Conservation (phyloP, 306 rosid genomes). For the Quercus dentata region DNA sequence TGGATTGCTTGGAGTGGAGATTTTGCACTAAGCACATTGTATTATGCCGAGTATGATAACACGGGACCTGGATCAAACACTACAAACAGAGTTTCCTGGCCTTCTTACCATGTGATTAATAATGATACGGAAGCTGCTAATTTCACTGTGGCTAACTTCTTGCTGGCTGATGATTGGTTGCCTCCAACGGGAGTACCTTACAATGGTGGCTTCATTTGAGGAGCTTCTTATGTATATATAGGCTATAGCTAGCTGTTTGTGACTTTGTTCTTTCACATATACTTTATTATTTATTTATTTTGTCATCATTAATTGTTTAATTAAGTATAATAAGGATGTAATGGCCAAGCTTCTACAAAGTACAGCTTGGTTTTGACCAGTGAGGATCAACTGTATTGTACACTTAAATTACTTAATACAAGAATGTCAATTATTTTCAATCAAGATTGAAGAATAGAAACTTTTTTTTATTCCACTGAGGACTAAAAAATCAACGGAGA, state of each 20-base stretch:
- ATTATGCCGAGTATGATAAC: slow-evolving; percentile 63
- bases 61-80: slow-evolving; percentile 64
- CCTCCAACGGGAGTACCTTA: slow-evolving; percentile 67
- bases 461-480: neutral
- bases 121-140: slow-evolving; percentile 49
- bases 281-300: neutral
- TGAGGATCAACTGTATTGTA: neutral
- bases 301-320: neutral
- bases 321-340: neutral
- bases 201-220: slow-evolving; percentile 30
- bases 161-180: slow-evolving; percentile 55
- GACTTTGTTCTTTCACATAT: neutral
- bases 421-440: neutral
- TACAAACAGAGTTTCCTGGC: slow-evolving; percentile 47
- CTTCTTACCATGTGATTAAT: slow-evolving; percentile 53
- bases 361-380: neutral
- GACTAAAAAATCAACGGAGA: neutral
- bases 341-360: neutral
- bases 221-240: neutral
- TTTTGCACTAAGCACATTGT: slow-evolving; percentile 55
- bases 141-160: slow-evolving; percentile 54
- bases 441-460: neutral
- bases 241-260: neutral
- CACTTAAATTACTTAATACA: neutral
- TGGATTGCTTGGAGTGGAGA: slow-evolving; percentile 66